phyloP scores from a whole-genome alignment of 2,329 filamentous ascomycete species.

The Neocatenulostroma microsporum region DNA sequence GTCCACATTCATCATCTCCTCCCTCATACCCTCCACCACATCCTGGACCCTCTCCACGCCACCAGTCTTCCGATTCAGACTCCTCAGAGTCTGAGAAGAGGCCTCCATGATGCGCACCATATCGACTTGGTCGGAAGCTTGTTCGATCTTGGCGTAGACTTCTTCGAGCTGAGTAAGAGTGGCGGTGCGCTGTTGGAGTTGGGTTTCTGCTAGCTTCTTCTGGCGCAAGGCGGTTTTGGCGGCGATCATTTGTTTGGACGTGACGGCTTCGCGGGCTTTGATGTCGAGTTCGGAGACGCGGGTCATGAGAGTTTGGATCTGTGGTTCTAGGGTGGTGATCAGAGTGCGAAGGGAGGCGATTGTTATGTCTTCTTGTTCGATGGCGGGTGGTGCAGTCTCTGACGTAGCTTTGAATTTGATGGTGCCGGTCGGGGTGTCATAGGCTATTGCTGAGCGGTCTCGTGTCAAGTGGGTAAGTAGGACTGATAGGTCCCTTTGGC shows the following conservation, averaged over 20 bases:
- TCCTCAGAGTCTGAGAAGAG: conserved; percentile 62
- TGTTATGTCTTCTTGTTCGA: conserved; percentile 71
- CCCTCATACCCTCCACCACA: conserved; percentile 64
- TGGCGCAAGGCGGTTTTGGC: conserved; percentile 72
- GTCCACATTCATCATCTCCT: conserved; percentile 73
- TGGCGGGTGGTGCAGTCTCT: conserved; percentile 35
- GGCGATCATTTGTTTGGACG: conserved; percentile 62
- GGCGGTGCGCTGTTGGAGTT: conserved; percentile 61
- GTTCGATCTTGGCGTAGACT: conserved; percentile 72
- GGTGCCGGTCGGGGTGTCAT: conserved; percentile 38
- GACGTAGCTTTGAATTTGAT: conserved; percentile 64
- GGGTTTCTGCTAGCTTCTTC: conserved; percentile 73
- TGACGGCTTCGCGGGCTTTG: conserved; percentile 62
- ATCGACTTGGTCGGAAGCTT: conserved; percentile 76
- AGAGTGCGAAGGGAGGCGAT: conserved; percentile 74
- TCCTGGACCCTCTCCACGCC: conserved; percentile 67
- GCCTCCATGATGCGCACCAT: conserved; percentile 76
- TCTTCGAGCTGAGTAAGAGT: conserved; percentile 76
- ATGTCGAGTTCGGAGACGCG: conserved; percentile 44
- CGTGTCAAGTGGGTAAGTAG: conserved; percentile 36
- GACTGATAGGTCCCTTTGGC: conserved; percentile 41
- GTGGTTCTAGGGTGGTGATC: conserved; percentile 56
- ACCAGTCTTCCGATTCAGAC: conserved; percentile 69
- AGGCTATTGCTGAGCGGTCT: conserved; percentile 45
- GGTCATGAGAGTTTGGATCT: conserved; percentile 57